Base-by-base conservation (phyloP, 257 asterid species). In the Galeopsis tetrahit region DNA sequence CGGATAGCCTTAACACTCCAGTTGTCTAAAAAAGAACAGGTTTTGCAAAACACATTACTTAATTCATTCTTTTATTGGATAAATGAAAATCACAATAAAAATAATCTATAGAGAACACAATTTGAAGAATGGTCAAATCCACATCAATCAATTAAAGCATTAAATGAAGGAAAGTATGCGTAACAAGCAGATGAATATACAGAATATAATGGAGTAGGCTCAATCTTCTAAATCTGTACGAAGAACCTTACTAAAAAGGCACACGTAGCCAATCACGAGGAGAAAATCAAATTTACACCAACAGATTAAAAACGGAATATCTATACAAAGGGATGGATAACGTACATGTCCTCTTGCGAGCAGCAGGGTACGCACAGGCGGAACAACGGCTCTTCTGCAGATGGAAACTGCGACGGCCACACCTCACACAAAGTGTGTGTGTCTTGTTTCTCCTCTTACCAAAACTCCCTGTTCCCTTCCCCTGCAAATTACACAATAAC, bases 1-100 rank as follows among this genome's bases (percentile, higher is more conserved):
- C 95, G 83, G 43, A 88, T 84, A 7, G 95, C 95, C 87, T 88
- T 88, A 63, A 81, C 90, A 39, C 95, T 88, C 95, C 95, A 88
- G 83, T 88, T 86, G 59, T 86, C 95, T 88, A 80, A 10, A 66
- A 80, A 10, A 66, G 55, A 2, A 6, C 32, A 77, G 10, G 57
- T 42, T 71, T 44, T 1, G 62, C 6, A 73, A 10, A 44, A 1
- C 6, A 48, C 68, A 42, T 31, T 55, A 69, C 9, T 69, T 31
- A 48, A 38, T n/a, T 10, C 9, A 44, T 5, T 67, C 17, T 7
- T 31, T 33, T 3, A 34, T 59, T 40, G 11, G 46, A 49, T 4
- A 49, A 49, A 21, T 21, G 6, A 17, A 46, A 48, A 48, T 48
- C 21, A 17, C 11, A 51, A 49, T 14, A 4, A 36, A 13, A 6